A percentile compares a stretch with the other conserved stretches of the same genome.
These are phyloP conservation scores for Lycium barbarum DNA, from an alignment of 257 asterid species.

Conservation along the genomic window DNA sequence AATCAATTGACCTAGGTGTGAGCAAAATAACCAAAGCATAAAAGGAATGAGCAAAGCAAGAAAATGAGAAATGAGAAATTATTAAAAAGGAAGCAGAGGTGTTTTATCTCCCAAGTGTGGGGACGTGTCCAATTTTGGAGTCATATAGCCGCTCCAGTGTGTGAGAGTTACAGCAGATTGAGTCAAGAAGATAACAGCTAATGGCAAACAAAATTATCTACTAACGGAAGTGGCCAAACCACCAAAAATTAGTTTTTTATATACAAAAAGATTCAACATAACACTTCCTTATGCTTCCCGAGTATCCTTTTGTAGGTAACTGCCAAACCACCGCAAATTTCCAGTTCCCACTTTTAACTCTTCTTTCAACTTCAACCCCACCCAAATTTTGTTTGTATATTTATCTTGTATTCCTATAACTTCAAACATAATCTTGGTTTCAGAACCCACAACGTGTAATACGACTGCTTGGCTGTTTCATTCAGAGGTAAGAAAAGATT, in stretches of 20 bases:
- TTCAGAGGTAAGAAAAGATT: slow-evolving; percentile 21
- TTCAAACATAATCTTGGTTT: no score
- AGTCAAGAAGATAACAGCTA: neutral
- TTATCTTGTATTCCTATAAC: no score
- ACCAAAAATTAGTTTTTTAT: slow-evolving; percentile 22
- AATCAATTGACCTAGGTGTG: no score
- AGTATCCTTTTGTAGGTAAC: slow-evolving; percentile 26
- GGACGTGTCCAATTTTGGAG: slow-evolving; percentile 24
- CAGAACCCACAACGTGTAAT: no score
- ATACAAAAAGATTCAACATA: neutral
- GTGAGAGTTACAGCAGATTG: neutral
- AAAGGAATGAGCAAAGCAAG: no score
- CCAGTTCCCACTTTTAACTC: neutral
- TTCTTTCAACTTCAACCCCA: neutral
- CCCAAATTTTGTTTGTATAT: neutral
- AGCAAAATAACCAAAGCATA: no score
- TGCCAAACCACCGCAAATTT: slow-evolving; percentile 21
- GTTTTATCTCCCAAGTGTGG: neutral
- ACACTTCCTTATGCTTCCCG: neutral
- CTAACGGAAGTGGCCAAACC: slow-evolving; percentile 35
- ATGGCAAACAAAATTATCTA: neutral
- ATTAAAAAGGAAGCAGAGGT: no score
- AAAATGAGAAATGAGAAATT: no score
- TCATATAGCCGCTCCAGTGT: neutral
- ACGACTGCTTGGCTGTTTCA: neutral